Conservation (phyloP, 1,284 basidiomycete species). For the Fistulina hepatica region DNA sequence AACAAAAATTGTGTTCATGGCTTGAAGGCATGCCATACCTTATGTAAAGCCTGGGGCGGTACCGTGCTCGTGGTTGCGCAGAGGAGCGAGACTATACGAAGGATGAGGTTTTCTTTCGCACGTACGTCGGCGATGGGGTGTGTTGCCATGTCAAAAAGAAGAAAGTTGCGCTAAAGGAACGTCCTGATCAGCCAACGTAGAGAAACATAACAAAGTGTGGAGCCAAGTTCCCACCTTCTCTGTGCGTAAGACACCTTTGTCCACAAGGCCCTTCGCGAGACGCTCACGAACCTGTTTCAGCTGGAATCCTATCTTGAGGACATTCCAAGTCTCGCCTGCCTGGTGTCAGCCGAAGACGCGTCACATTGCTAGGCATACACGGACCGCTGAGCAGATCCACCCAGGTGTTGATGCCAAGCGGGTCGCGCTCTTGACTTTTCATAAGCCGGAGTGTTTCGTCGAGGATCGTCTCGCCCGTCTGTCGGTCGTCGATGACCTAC, state of each 20-base stretch:
- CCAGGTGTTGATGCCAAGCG: slow-evolving; percentile 86
- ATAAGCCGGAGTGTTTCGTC: slow-evolving; percentile 96
- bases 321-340: slow-evolving; percentile 94
- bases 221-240: too few species aligned
- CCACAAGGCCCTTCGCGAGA: slow-evolving; percentile 92
- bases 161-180: slow-evolving; percentile 90
- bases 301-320: slow-evolving; percentile 97
- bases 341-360: not conserved
- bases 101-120: slow-evolving; percentile 77
- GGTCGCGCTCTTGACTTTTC: slow-evolving; percentile 65
- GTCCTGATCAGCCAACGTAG: too few species aligned
- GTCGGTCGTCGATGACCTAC: slow-evolving; percentile 83
- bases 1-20: too few species aligned
- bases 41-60: slow-evolving; percentile 60
- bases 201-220: too few species aligned
- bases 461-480: slow-evolving; percentile 90
- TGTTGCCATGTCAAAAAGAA: slow-evolving; percentile 97
- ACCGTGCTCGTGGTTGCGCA: slow-evolving; percentile 79
- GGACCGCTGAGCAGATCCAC: slow-evolving; percentile 86
- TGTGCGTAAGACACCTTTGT: slow-evolving; percentile 94
- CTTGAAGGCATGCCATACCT: too few species aligned
- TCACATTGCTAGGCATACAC: slow-evolving; percentile 20
- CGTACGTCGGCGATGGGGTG: slow-evolving; percentile 89
- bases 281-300: slow-evolving; percentile 95
- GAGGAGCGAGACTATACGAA: slow-evolving; percentile 66